These are phyloP conservation scores for Verbascum thapsus DNA, from an alignment of 257 asterid species.

Conservation along the genomic window DNA sequence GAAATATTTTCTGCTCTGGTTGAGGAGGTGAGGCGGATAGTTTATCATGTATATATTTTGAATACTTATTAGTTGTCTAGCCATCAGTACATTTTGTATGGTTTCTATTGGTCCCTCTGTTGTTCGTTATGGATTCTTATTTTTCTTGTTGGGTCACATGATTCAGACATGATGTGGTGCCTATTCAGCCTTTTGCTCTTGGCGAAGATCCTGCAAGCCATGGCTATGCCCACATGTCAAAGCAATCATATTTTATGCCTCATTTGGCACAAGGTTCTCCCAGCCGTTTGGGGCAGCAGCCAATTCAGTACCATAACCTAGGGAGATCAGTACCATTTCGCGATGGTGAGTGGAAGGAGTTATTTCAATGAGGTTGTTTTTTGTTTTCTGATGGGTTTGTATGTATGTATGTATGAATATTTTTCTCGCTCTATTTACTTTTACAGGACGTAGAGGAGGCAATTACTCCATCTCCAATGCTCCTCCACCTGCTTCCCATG, in stretches of 20 bases:
- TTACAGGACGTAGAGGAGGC: constrained; percentile 77
- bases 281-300: constrained; percentile 70
- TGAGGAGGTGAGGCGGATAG: constrained; percentile 4
- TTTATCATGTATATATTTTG: constrained; percentile 1
- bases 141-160: constrained; percentile 28
- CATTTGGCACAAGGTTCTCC: constrained; percentile 63
- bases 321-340: constrained; percentile 65
- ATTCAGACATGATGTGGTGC: constrained; percentile 66
- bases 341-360: constrained; percentile 57
- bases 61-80: constrained; percentile 9
- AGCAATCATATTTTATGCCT: constrained; percentile 62
- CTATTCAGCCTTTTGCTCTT: constrained; percentile 47
- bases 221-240: constrained; percentile 47
- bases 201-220: constrained; percentile 64
- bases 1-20: constrained; percentile 13
- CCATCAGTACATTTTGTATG: neutral
- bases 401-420: no score
- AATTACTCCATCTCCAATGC: constrained; percentile 56
- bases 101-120: neutral
- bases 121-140: constrained; percentile 9
- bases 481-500: constrained; percentile 57
- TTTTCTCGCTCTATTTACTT: constrained; percentile 19
- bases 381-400: no score
- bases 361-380: constrained; percentile 47
- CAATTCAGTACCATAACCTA: constrained; percentile 54